Conservation (phyloP, 768 basidiomycete genomes). For the Pisolithus microcarpus region DNA sequence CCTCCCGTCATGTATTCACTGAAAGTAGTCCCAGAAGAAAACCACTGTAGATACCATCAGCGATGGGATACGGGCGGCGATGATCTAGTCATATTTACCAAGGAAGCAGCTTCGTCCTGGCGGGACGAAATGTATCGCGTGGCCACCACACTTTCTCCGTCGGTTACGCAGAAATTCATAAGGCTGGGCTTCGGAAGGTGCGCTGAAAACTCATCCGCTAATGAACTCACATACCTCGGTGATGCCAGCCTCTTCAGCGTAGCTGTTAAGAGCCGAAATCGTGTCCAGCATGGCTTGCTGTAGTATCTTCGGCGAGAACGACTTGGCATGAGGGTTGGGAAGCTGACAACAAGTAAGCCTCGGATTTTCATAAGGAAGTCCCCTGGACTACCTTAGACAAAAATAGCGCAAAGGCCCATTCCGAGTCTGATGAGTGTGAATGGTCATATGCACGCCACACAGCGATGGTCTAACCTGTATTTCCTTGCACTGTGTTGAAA, state of each 20-base stretch:
- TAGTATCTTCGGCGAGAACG: slow-evolving; percentile 65
- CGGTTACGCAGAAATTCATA: slow-evolving; percentile 95
- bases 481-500: slow-evolving; percentile 84
- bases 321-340: slow-evolving; percentile 67
- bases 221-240: slow-evolving; percentile 47
- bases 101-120: slow-evolving; percentile 85
- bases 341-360: slow-evolving; percentile 41
- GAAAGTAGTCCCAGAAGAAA: slow-evolving; percentile 91
- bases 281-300: slow-evolving; percentile 86
- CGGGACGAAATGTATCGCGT: slow-evolving; percentile 93
- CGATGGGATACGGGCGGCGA: slow-evolving; percentile 1
- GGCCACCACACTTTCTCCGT: slow-evolving; percentile 88
- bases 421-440: slow-evolving; percentile 57
- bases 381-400: slow-evolving; percentile 57
- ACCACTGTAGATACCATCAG: slow-evolving; percentile 52
- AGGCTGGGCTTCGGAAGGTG: slow-evolving; percentile 57
- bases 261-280: slow-evolving; percentile 68
- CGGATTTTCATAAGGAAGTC: background rate
- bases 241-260: slow-evolving; percentile 65
- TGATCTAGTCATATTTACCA: slow-evolving; percentile 39
- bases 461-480: slow-evolving; percentile 57
- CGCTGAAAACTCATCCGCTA: background rate
- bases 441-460: background rate
- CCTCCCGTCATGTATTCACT: slow-evolving; percentile 84
- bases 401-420: slow-evolving; percentile 95